Evolutionary conservation across 371 early-diverging fungal genomes (phyloP).

Genomic region (Mortierella sp.): DNA sequence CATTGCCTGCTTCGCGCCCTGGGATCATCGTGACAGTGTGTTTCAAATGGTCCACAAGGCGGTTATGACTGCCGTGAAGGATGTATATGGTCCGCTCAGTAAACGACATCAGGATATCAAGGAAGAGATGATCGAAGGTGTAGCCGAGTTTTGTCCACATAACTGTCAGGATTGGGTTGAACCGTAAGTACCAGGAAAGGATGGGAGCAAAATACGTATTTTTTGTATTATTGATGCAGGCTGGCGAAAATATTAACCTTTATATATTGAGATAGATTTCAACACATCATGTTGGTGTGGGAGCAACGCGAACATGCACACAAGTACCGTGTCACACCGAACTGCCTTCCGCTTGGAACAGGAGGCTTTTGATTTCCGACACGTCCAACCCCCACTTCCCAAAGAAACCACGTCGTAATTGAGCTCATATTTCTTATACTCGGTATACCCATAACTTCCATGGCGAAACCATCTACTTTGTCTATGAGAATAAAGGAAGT

Average conservation of each 20-base stretch:
- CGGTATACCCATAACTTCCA: too few species aligned
- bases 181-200: conserved; percentile 43
- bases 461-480: too few species aligned
- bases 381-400: too few species aligned
- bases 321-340: conserved; percentile 29
- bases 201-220: too few species aligned
- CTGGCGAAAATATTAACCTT: too few species aligned
- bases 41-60: conserved; percentile 23
- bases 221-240: too few species aligned
- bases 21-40: conserved; percentile 30
- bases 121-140: conserved; percentile 18
- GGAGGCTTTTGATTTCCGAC: conserved; percentile 45
- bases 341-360: conserved; percentile 34
- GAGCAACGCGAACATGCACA: conserved; percentile 37
- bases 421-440: too few species aligned
- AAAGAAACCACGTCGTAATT: too few species aligned
- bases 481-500: too few species aligned
- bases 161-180: conserved; percentile 39
- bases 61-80: conserved; percentile 3
- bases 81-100: not conserved
- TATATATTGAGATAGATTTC: conserved; percentile 21
- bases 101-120: conserved; percentile 1
- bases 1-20: conserved; percentile 43
- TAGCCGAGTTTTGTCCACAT: conserved; percentile 25
- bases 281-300: conserved; percentile 42